Conservation (phyloP, 768 basidiomycete genomes). For the Calocera cornea region DNA sequence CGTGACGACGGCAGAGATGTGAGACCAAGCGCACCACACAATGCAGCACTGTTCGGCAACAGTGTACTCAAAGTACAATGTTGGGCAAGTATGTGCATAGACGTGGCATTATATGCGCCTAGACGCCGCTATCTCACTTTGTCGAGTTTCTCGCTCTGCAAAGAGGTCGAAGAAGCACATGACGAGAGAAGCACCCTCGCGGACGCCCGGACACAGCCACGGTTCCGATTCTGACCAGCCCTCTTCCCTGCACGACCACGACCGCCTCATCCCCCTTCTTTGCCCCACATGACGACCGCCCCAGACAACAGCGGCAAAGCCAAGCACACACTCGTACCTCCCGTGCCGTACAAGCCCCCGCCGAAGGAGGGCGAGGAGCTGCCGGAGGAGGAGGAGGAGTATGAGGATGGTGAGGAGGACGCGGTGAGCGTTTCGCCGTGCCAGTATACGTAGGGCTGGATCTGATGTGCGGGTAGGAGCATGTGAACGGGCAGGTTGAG, state of each 20-base stretch:
- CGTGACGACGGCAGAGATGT: no score
- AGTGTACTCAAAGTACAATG: no score
- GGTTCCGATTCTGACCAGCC: conserved; percentile 3
- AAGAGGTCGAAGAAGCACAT: no score
- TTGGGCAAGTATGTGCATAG: no score
- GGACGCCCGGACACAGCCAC: conserved; percentile 1
- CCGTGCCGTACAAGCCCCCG: conserved; percentile 1
- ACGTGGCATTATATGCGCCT: no score
- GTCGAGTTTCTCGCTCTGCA: no score
- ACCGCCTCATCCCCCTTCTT: no score
- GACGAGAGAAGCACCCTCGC: no score
- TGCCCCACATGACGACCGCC: neutral
- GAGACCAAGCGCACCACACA: no score
- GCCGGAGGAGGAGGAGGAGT: conserved; percentile 3
- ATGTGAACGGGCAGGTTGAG: neutral
- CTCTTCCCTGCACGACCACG: neutral
- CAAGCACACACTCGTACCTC: conserved; percentile 1
- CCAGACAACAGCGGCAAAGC: conserved; percentile 4
- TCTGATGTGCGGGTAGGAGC: neutral
- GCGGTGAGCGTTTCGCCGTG: neutral
- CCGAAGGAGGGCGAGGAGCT: neutral
- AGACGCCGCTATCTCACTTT: no score
- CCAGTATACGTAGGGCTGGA: no score
- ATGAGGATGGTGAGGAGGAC: neutral
- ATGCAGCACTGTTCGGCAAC: no score